A percentile compares a stretch with the other conserved stretches of the same genome.
Conservation (phyloP, 1,284 basidiomycete species). For the Sporisorium exsertum region DNA sequence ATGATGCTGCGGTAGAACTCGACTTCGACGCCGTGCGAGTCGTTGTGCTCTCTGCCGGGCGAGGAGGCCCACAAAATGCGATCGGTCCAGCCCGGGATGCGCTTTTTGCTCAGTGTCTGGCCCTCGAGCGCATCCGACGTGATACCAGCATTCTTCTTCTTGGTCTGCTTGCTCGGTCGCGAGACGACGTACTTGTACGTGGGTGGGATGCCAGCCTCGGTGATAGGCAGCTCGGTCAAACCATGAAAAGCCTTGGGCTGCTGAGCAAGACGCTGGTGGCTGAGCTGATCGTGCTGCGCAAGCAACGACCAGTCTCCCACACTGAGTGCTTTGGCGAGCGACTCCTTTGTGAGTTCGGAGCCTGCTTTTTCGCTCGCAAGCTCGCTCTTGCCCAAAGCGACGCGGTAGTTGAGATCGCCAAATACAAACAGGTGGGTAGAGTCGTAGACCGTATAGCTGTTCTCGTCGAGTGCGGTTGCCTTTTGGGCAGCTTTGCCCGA, state of each 20-base stretch:
- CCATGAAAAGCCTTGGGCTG: slow-evolving; percentile 60
- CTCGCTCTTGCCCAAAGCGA: slow-evolving; percentile 54
- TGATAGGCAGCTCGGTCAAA: slow-evolving; percentile 56
- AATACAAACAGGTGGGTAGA: slow-evolving; percentile 67
- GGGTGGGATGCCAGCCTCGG: slow-evolving; percentile 49
- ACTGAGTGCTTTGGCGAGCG: slow-evolving; percentile 41
- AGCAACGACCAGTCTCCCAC: slow-evolving; percentile 56
- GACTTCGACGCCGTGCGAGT: slow-evolving; percentile 49
- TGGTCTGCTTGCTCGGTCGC: slow-evolving; percentile 30
- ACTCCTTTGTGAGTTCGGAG: slow-evolving; percentile 36
- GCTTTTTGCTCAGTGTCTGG: slow-evolving; percentile 74
- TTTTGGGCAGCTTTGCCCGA: slow-evolving; percentile 77
- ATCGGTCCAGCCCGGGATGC: slow-evolving; percentile 94
- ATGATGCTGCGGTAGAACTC: slow-evolving; percentile 68
- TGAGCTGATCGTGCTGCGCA: slow-evolving; percentile 62
- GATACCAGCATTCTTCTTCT: slow-evolving; percentile 41
- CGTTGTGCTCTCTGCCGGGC: slow-evolving; percentile 25
- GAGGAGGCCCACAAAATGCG: slow-evolving; percentile 81
- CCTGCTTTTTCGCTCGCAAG: slow-evolving; percentile 20
- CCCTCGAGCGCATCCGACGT: slow-evolving; percentile 37
- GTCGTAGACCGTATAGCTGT: slow-evolving; percentile 65
- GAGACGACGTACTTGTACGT: slow-evolving; percentile 67
- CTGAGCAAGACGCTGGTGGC: slow-evolving; percentile 33
- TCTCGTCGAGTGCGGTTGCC: slow-evolving; percentile 55
- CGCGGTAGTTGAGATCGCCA: slow-evolving; percentile 69